phyloP scores from a whole-genome alignment of 352 stramenopile genomes.

The Elongisporangium anandrum region DNA sequence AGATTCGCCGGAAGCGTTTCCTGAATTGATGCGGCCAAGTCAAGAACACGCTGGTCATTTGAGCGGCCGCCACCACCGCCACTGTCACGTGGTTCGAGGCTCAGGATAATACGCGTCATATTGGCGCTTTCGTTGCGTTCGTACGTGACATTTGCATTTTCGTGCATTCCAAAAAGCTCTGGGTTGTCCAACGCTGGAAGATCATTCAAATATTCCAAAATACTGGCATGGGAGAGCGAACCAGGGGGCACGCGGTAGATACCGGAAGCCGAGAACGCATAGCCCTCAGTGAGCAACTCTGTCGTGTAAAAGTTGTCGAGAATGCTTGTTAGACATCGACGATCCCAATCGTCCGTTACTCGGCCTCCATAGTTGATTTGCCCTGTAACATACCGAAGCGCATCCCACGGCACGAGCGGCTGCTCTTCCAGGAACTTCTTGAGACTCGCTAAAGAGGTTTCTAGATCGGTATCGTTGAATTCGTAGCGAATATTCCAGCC shows the following conservation, averaged over 20 bases:
- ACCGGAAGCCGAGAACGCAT: conserved; percentile 87
- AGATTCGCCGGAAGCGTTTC: conserved; percentile 56
- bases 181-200: conserved; percentile 88
- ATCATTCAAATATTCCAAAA: conserved; percentile 79
- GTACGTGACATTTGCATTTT: conserved; percentile 95
- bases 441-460: conserved; percentile 90
- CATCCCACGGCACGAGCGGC: conserved; percentile 89
- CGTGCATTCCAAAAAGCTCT: conserved; percentile 95
- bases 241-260: conserved; percentile 80
- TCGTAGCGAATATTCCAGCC: conserved; percentile 97
- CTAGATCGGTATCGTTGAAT: conserved; percentile 95
- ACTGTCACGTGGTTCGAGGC: conserved; percentile 84
- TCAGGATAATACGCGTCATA: conserved; percentile 88
- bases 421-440: conserved; percentile 92
- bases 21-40: conserved; percentile 64
- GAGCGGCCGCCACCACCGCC: conserved; percentile 58
- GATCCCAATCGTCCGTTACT: conserved; percentile 96
- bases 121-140: conserved; percentile 87
- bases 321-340: conserved; percentile 91
- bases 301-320: conserved; percentile 90
- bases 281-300: conserved; percentile 67
- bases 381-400: conserved; percentile 90
- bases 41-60: conserved; percentile 85
- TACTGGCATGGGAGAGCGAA: conserved; percentile 30
- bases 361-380: conserved; percentile 96